Percentiles rank a stretch among this genome's conserved stretches.
These are phyloP conservation scores for Edaphochlamys debaryana DNA, from an alignment of 139 green algal species.

Conservation along the genomic window DNA sequence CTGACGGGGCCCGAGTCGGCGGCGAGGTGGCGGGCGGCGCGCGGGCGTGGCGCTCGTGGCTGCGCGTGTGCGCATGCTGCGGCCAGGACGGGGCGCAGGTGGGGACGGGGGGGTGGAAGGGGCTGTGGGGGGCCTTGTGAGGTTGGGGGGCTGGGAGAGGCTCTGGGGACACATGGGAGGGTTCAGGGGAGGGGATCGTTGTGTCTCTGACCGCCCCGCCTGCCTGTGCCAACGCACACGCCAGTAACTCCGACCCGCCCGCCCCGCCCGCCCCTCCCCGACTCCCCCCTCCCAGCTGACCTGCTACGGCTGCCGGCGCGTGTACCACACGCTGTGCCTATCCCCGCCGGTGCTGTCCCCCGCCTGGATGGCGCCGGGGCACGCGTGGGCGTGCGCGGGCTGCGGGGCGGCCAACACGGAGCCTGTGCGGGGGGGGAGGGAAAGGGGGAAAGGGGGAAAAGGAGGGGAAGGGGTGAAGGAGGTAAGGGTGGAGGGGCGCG, in stretches of 20 bases:
- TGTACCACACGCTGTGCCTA: conserved; percentile 75
- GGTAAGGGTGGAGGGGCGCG: too few species aligned
- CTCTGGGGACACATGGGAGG: too few species aligned
- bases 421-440: too few species aligned
- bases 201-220: too few species aligned
- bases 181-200: too few species aligned
- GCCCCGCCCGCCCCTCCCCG: not conserved
- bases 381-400: not conserved
- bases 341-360: conserved; percentile 48
- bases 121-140: not conserved
- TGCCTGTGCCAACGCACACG: too few species aligned
- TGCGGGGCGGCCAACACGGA: not conserved
- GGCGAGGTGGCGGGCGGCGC: too few species aligned
- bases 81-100: not conserved
- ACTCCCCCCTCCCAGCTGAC: not conserved
- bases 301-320: conserved; percentile 50
- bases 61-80: not conserved
- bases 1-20: too few species aligned
- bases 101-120: too few species aligned
- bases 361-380: conserved; percentile 31
- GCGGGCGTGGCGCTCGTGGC: not conserved
- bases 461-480: not conserved
- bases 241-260: too few species aligned
- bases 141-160: too few species aligned
- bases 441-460: not conserved